A percentile compares a stretch with the other conserved stretches of the same genome.
These are phyloP conservation scores for Leccinum broughii DNA, from an alignment of 768 basidiomycete species.

Conservation along the genomic window DNA sequence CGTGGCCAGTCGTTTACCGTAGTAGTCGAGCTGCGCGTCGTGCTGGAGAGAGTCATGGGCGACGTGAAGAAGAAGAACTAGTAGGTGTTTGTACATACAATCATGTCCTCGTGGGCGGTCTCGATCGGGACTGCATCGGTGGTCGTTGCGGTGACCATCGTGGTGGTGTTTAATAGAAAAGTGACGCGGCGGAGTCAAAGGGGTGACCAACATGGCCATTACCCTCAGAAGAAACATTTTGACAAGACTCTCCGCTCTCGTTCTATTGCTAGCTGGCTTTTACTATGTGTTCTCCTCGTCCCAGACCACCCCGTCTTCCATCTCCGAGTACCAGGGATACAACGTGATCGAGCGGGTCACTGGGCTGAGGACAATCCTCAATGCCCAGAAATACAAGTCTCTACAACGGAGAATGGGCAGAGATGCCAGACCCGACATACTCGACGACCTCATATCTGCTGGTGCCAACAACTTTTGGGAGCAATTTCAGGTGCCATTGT, in stretches of 20 bases:
- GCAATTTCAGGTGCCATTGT: conserved; percentile 91
- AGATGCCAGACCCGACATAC: conserved; percentile 80
- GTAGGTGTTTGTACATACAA: conserved; percentile 48
- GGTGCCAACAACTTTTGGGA: conserved; percentile 91
- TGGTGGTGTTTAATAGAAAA: background rate
- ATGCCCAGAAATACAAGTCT: conserved; percentile 76
- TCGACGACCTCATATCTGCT: conserved; percentile 70
- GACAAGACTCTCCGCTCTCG: conserved; percentile 19
- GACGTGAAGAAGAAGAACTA: background rate
- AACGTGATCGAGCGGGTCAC: conserved; percentile 67
- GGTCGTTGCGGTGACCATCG: conserved; percentile 40
- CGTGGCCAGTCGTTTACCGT: conserved; percentile 94
- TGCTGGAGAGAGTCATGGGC: conserved; percentile 54
- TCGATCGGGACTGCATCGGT: conserved; percentile 84
- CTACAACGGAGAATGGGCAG: conserved; percentile 81
- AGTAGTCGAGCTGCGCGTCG: conserved; percentile 98
- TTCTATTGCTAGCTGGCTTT: conserved; percentile 22
- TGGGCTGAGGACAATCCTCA: conserved; percentile 61
- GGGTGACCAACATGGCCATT: conserved; percentile 26
- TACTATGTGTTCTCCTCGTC: conserved; percentile 26
- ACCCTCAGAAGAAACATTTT: conserved; percentile 32
- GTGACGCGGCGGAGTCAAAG: background rate
- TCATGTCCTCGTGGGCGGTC: conserved; percentile 98
- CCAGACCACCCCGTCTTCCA: conserved; percentile 14
- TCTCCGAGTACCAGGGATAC: conserved; percentile 52